phyloP scores from a whole-genome alignment of 768 basidiomycete species.

The Daedaleopsis nitida region DNA sequence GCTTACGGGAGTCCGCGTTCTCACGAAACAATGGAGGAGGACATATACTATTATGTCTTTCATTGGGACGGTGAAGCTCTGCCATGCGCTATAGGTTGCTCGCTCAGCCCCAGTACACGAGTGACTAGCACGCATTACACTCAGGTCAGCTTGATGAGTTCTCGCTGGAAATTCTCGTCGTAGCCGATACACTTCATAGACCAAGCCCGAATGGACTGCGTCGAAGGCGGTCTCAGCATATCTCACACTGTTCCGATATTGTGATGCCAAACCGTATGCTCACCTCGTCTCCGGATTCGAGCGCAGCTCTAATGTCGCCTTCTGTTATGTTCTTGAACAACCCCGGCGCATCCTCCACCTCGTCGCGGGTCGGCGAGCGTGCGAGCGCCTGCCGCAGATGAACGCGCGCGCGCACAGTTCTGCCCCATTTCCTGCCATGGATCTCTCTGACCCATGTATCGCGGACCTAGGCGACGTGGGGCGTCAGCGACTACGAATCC shows the following conservation, averaged over 20 bases:
- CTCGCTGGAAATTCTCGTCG: slow-evolving; percentile 38
- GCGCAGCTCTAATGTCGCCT: slow-evolving; percentile 32
- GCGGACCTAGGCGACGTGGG: slow-evolving; percentile 24
- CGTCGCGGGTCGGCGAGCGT: slow-evolving; percentile 29
- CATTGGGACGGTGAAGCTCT: too few relatives aligned
- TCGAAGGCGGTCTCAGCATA: neutral
- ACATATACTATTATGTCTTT: too few relatives aligned
- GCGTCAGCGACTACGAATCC: neutral
- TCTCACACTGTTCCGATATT: neutral
- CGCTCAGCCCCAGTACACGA: too few relatives aligned
- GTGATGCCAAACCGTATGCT: neutral
- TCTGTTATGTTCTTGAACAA: slow-evolving; percentile 21
- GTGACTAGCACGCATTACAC: too few relatives aligned
- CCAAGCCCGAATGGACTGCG: slow-evolving; percentile 38
- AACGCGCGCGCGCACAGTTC: slow-evolving; percentile 29
- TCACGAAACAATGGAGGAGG: too few relatives aligned
- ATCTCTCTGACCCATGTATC: slow-evolving; percentile 31
- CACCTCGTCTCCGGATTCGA: slow-evolving; percentile 36
- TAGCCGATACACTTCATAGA: slow-evolving; percentile 45
- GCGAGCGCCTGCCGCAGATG: slow-evolving; percentile 28
- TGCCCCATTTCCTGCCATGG: slow-evolving; percentile 32
- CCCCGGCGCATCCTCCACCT: slow-evolving; percentile 22
- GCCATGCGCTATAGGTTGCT: too few relatives aligned
- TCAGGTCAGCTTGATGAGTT: slow-evolving; percentile 18
- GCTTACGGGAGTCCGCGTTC: too few relatives aligned